A percentile compares a stretch with the other conserved stretches of the same genome.
Evolutionary conservation across 495 filamentous ascomycete genomes (phyloP).

Genomic region (Apodospora peruviana): DNA sequence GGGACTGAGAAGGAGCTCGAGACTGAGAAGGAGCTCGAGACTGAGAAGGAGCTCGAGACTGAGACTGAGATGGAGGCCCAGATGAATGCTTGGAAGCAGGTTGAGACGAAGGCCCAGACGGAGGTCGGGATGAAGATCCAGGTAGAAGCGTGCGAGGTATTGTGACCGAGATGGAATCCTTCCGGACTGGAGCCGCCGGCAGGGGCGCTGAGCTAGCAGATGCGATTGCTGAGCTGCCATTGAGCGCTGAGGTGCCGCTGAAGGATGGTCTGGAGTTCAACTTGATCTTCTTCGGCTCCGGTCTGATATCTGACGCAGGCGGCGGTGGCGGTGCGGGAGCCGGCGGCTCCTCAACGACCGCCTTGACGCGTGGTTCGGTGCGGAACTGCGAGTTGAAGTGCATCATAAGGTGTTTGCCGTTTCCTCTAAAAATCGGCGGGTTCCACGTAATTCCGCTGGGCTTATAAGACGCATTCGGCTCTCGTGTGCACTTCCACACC

Average conservation of each 20-base stretch:
- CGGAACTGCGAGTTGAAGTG: slow-evolving; percentile 28
- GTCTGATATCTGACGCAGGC: slow-evolving; percentile 11
- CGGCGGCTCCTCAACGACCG: slow-evolving; percentile 6
- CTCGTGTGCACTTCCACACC: slow-evolving; percentile 61
- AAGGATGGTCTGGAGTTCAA: slow-evolving; percentile 22
- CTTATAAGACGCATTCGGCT: not conserved
- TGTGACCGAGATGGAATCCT: slow-evolving; percentile 24
- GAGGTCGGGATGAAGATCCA: not conserved
- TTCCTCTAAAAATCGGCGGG: not conserved
- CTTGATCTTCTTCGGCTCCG: slow-evolving; percentile 29
- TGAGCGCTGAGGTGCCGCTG: slow-evolving; percentile 8
- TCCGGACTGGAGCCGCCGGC: slow-evolving; percentile 10
- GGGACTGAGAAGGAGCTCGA: not conserved
- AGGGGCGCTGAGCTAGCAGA: not conserved
- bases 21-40: not conserved
- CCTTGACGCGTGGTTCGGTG: slow-evolving; percentile 23
- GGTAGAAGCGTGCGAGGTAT: slow-evolving; percentile 13
- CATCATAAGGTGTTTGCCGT: slow-evolving; percentile 22
- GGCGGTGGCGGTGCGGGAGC: slow-evolving; percentile 2
- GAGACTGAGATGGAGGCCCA: not conserved
- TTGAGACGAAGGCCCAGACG: not conserved
- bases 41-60: not conserved
- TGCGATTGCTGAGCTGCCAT: slow-evolving; percentile 9
- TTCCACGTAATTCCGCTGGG: not conserved
- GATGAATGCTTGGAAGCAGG: not conserved